phyloP scores from a whole-genome alignment of 495 filamentous ascomycete species.

The Alectoria sarmentosa region DNA sequence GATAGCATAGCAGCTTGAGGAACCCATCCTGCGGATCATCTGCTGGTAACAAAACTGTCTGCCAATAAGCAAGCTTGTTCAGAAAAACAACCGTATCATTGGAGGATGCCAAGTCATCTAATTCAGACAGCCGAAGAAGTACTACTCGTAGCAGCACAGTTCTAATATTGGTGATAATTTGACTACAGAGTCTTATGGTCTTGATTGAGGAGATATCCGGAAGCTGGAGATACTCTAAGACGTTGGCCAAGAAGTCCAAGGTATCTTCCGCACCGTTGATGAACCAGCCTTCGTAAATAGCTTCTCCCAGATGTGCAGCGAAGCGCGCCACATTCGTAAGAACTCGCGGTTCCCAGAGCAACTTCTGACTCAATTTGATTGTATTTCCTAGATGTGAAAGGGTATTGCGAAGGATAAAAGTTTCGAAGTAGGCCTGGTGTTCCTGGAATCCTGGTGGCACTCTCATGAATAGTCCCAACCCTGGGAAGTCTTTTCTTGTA shows the following conservation, averaged over 20 bases:
- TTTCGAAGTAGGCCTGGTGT: constrained; percentile 90
- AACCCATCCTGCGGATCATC: constrained; percentile 68
- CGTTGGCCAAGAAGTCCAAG: constrained; percentile 77
- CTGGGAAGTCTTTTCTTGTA: constrained; percentile 78
- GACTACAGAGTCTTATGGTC: constrained; percentile 79
- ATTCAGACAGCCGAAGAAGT: constrained; percentile 75
- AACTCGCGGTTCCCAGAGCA: constrained; percentile 73
- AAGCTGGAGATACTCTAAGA: constrained; percentile 82
- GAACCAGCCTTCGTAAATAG: constrained; percentile 94
- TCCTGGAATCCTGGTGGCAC: constrained; percentile 87
- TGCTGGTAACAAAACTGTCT: constrained; percentile 75
- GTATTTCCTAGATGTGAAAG: constrained; percentile 62
- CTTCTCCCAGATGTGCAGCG: constrained; percentile 71
- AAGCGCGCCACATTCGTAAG: constrained; percentile 81
- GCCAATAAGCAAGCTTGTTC: constrained; percentile 88
- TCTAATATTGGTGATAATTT: constrained; percentile 66
- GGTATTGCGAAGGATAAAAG: constrained; percentile 72
- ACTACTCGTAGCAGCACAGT: constrained; percentile 67
- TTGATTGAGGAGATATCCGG: constrained; percentile 76
- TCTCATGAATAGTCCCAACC: constrained; percentile 82
- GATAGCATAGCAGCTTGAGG: constrained; percentile 78
- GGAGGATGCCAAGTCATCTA: constrained; percentile 56
- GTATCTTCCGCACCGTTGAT: constrained; percentile 72
- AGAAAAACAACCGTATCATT: constrained; percentile 59
- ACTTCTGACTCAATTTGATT: constrained; percentile 60